Percentiles rank a stretch among this genome's conserved stretches.
Evolutionary conservation across 371 early-diverging fungal genomes (phyloP).

Genomic region (Mortierella sp.): DNA sequence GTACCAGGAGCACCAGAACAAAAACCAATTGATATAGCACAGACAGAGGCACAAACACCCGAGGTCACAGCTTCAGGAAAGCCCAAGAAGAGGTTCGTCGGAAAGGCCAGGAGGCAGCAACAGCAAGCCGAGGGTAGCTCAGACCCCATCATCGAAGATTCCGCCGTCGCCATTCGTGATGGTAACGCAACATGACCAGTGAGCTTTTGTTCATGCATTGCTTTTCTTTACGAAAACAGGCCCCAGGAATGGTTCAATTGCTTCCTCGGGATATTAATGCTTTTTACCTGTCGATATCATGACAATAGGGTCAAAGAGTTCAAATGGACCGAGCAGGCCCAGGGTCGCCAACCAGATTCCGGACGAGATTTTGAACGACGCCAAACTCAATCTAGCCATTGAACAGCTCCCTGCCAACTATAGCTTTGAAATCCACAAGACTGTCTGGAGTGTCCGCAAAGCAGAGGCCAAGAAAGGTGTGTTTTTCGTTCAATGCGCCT

Average conservation of each 20-base stretch:
- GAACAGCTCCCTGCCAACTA: conserved; percentile 95
- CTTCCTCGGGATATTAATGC: not conserved
- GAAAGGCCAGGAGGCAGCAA: conserved; percentile 63
- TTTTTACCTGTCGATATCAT: not conserved
- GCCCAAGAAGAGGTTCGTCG: conserved; percentile 74
- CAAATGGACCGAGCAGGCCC: conserved; percentile 30
- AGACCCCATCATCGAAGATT: conserved; percentile 67
- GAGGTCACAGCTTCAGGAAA: conserved; percentile 57
- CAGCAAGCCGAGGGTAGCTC: conserved; percentile 12
- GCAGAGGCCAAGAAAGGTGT: conserved; percentile 82
- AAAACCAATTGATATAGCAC: not conserved
- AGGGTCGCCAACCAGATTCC: conserved; percentile 87
- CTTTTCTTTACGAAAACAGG: too few relatives aligned
- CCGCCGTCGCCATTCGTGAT: conserved; percentile 63
- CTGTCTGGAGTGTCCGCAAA: conserved; percentile 92
- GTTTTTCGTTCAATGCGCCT: not conserved
- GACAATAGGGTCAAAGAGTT: conserved; percentile 27
- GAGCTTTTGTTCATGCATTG: too few relatives aligned
- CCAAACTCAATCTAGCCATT: conserved; percentile 84
- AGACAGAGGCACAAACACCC: conserved; percentile 16
- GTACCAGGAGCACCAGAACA: not conserved
- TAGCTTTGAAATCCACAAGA: conserved; percentile 99
- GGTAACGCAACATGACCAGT: conserved; percentile 22
- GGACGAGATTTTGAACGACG: conserved; percentile 86
- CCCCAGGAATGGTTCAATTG: too few relatives aligned